phyloP scores from a whole-genome alignment of 169 alveolate genomes.

The Babesia gibsoni region DNA sequence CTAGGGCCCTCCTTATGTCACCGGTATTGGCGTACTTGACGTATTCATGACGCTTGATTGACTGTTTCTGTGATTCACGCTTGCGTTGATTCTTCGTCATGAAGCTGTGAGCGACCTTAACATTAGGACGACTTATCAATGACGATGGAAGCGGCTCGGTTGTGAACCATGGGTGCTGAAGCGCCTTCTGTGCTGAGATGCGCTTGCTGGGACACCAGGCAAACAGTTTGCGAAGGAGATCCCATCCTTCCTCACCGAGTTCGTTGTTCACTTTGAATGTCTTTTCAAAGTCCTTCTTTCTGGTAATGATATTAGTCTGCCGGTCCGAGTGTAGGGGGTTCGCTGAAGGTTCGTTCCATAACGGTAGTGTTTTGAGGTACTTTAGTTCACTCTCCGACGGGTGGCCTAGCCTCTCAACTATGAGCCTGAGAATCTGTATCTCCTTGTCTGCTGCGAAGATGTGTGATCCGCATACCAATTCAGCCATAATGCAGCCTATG shows the following conservation, averaged over 20 bases:
- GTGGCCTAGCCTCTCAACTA: conserved; percentile 67
- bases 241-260: conserved; percentile 76
- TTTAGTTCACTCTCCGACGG: conserved; percentile 67
- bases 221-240: conserved; percentile 57
- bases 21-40: conserved; percentile 66
- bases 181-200: conserved; percentile 70
- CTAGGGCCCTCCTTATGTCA: conserved; percentile 40
- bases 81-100: conserved; percentile 75
- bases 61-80: conserved; percentile 55
- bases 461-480: conserved; percentile 85
- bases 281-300: conserved; percentile 64
- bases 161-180: conserved; percentile 74
- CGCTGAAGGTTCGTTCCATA: conserved; percentile 55
- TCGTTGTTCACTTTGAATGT: conserved; percentile 63
- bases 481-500: conserved; percentile 95
- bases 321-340: conserved; percentile 74
- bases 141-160: conserved; percentile 58
- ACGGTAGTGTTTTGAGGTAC: conserved; percentile 64
- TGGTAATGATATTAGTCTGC: conserved; percentile 39
- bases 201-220: conserved; percentile 69
- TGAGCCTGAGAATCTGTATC: conserved; percentile 77
- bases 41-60: conserved; percentile 35
- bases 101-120: conserved; percentile 77
- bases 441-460: conserved; percentile 88
- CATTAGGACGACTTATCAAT: conserved; percentile 59